phyloP scores from a whole-genome alignment of 2,329 filamentous ascomycete species.

The Aspergillus sp. region DNA sequence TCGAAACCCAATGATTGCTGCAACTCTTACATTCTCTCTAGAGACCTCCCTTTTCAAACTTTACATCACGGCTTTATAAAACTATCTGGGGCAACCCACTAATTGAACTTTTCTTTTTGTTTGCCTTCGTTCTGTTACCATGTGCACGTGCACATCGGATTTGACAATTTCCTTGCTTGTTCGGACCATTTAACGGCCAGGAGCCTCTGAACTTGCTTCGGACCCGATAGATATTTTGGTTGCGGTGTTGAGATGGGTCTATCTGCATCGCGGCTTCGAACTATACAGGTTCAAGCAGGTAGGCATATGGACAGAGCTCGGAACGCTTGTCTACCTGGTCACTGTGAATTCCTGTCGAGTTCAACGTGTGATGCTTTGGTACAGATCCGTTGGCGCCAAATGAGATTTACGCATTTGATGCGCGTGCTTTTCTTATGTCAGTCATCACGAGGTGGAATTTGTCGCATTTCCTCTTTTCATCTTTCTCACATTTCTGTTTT shows the following conservation, averaged over 20 bases:
- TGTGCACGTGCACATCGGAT: neutral
- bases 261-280: neutral
- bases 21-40: conserved; percentile 10
- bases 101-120: conserved; percentile 25
- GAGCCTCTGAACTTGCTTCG: neutral
- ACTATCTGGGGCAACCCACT: conserved; percentile 36
- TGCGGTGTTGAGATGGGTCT: neutral
- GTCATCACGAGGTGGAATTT: conserved; percentile 16
- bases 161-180: neutral
- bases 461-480: conserved; percentile 17
- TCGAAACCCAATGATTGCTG: conserved; percentile 10
- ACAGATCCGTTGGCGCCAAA: neutral
- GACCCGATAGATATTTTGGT: neutral
- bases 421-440: conserved; percentile 12
- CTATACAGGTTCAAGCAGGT: neutral
- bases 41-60: conserved; percentile 14
- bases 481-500: conserved; percentile 1
- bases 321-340: neutral
- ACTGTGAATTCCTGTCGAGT: neutral
- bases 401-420: conserved; percentile 12
- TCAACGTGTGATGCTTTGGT: neutral
- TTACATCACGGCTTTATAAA: conserved; percentile 30
- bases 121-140: conserved; percentile 7
- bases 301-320: neutral
- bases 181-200: neutral